Evolutionary conservation across 768 basidiomycete species (phyloP), one percentile per base, ranked within the genome.

Genomic region (Tricholoma sp.): DNA sequence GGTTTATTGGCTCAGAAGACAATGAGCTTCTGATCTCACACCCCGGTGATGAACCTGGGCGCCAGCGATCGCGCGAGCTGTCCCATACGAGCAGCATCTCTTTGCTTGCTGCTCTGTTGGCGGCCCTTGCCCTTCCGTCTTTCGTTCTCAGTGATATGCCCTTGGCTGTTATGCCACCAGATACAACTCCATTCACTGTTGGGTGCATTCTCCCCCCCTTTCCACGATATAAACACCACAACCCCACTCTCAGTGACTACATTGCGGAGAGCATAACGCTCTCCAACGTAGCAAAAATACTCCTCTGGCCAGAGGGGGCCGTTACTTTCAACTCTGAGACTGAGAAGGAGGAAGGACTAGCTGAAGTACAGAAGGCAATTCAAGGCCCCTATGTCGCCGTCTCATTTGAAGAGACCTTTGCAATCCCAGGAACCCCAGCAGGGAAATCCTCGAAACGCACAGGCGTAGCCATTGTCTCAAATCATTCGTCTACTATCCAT

Each of bases 261-360:
- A 76, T 91, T n/a, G 33, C 45, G 0, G 89, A 88, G 67, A 83
- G 79, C 3, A 62, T 63, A 42, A 75, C 64, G n/a, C 62, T 85
- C 54, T 73, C 71, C 7, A 65, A 52, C 5, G 48, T 59, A 4
- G 84, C 87, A 0, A 77, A 79, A 41, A 65, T 94, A 13, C 63
- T 91, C 13, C 72, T 94, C 1, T 93, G 91, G 89, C 90, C 91
- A 0, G 91, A 93, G 68, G 84, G 85, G 6, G 89, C 90, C 0
- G 82, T 93, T 0, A 67, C 73, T 1, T 94, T 94, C 64, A 72
- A 75, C 33, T 79, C 76, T 33, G 68, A 68, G 11, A 61, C 59
- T 17, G 86, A 84, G 52, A 79, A 80, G 57, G 68, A 76, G 10
- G 70, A 68, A 3, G 83, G 78, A 0, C 78, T 93, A 55, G 61